These are phyloP conservation scores for Selenicereus undatus DNA, from an alignment of 148 eudicot species.

Conservation along the genomic window DNA sequence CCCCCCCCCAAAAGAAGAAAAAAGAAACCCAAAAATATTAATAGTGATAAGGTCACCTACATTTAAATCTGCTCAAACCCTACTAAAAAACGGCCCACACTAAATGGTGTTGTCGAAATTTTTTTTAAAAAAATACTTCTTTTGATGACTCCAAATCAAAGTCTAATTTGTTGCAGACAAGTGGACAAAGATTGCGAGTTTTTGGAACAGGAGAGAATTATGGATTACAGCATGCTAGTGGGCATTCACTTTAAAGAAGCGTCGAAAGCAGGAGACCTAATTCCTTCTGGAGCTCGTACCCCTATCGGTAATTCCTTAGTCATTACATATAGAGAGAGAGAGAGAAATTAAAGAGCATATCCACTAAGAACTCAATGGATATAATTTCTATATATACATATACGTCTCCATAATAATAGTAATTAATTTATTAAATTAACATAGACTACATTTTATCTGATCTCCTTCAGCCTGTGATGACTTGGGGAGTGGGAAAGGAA, in stretches of 20 bases:
- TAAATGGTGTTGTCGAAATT: too few species aligned
- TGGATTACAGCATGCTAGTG: constrained; percentile 87
- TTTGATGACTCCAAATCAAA: too few species aligned
- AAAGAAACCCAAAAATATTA: too few species aligned
- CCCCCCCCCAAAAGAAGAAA: too few species aligned
- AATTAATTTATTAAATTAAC: background rate
- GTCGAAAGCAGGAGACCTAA: constrained; percentile 39
- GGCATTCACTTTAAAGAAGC: constrained; percentile 82
- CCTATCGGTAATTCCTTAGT: constrained; percentile 33
- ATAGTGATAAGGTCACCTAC: too few species aligned
- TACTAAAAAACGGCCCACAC: too few species aligned
- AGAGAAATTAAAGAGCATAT: too few species aligned
- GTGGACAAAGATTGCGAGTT: constrained; percentile 84
- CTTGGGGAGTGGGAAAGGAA: constrained; percentile 39
- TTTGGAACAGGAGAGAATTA: constrained; percentile 82
- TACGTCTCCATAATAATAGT: background rate
- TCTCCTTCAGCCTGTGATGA: constrained; percentile 36
- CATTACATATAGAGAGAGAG: too few species aligned
- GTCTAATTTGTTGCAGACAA: constrained; percentile 42
- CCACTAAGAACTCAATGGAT: too few species aligned
- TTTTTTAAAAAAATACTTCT: too few species aligned
- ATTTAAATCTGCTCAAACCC: too few species aligned
- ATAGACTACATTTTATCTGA: background rate
- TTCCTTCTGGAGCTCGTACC: constrained; percentile 47
- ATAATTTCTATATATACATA: too few species aligned